Conservation (phyloP, 805 yeast species). For the Cyberlindnera japonica region DNA sequence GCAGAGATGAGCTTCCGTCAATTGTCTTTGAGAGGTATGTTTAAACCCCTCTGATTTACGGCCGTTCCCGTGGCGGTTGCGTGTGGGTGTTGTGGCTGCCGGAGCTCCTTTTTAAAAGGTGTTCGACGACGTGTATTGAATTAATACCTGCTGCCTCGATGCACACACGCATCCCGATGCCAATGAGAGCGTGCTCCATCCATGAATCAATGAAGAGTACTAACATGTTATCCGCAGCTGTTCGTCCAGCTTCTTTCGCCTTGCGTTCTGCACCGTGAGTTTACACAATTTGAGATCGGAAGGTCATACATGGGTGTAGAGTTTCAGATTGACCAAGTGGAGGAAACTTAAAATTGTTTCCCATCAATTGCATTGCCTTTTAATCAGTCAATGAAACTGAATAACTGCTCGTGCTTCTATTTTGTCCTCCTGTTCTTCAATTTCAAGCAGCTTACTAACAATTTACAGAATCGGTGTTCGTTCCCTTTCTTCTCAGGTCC, state of each 20-base stretch:
- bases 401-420: too few relatives aligned
- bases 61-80: background rate
- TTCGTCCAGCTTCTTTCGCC: constrained; percentile 27
- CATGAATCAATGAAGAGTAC: background rate
- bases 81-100: background rate
- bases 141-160: too few relatives aligned
- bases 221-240: constrained; percentile 14
- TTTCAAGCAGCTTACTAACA: constrained; percentile 6
- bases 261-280: constrained; percentile 34
- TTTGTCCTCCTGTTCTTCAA: background rate
- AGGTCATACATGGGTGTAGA: background rate
- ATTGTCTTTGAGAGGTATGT: constrained; percentile 29
- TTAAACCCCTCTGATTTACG: background rate
- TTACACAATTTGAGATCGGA: too few relatives aligned
- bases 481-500: constrained; percentile 55
- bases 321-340: background rate
- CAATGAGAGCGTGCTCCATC: too few relatives aligned
- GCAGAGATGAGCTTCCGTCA: constrained; percentile 26
- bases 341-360: background rate
- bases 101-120: background rate
- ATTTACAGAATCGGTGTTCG: constrained; percentile 49
- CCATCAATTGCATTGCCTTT: background rate
- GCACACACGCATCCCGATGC: too few relatives aligned
- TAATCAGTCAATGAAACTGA: background rate
- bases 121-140: background rate